A percentile compares a stretch with the other conserved stretches of the same genome.
Evolutionary conservation across 441 rosid species (phyloP).

Genomic region (Sinapis alba): DNA sequence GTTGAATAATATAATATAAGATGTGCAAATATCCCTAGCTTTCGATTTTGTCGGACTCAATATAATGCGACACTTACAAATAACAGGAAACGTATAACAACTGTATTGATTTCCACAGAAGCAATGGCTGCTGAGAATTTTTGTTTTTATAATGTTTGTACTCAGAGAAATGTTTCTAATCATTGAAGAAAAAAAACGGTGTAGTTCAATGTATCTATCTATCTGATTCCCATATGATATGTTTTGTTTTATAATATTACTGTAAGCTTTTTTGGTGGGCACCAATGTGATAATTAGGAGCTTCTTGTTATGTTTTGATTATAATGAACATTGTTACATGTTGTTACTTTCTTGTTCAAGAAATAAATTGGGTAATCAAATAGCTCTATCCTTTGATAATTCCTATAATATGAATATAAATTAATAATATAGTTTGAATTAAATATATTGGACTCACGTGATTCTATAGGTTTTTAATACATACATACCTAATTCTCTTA

Average conservation of each 20-base stretch:
- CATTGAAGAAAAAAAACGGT: constrained; percentile 7
- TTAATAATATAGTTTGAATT: not conserved
- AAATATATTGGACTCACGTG: not conserved
- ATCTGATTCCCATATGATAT: constrained; percentile 27
- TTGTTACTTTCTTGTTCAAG: constrained; percentile 1
- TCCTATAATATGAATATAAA: not conserved
- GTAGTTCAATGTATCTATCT: constrained; percentile 30
- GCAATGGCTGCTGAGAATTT: constrained; percentile 13
- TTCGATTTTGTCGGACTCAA: constrained; percentile 18
- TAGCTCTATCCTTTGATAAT: not conserved
- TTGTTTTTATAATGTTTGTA: constrained; percentile 1
- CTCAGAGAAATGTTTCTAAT: constrained; percentile 11
- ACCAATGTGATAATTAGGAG: constrained; percentile 25
- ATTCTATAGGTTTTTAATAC: not conserved
- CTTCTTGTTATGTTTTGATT: constrained; percentile 26
- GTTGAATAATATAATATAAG: not conserved
- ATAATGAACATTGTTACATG: constrained; percentile 30
- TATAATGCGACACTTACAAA: constrained; percentile 17
- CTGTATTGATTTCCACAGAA: constrained; percentile 7
- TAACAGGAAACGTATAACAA: constrained; percentile 19
- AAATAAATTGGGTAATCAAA: not conserved
- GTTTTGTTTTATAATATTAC: constrained; percentile 15
- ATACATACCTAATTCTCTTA: not conserved
- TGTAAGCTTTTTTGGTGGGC: constrained; percentile 16
- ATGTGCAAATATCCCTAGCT: not conserved